Base-by-base conservation (phyloP, 2,329 filamentous ascomycete genomes). In the Fulvia fulva region DNA sequence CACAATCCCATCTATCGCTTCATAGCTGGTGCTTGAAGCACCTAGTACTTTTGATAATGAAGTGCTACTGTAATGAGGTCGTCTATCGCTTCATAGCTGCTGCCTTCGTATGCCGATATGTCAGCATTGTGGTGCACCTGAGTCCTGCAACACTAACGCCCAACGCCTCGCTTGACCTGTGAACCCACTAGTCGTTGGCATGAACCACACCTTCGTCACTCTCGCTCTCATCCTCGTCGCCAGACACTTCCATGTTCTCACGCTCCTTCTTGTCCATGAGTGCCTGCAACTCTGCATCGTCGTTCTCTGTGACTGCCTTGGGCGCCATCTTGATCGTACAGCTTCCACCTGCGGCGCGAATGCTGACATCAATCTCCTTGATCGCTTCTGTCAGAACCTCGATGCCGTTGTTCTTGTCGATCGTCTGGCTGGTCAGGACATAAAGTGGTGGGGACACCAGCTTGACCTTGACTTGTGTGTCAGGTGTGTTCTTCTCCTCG, bases 191-290 rank as follows among this genome's bases (percentile, higher is more conserved):
- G 46, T 65, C 61, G 53, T 62, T 52, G 22, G 62, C 62, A 49
- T 61, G 61, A 28, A 65, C 63, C 16, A 86, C 83, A 73, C 90
- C 91, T 74, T 97, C 94, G 72, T 97, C 94, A 73, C 91, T 96
- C 77, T 96, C 93, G 73, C 90, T 96, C 76, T 91, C 83, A 75
- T 92, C 94, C 82, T 99, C 94, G 74, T 99, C 95, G 71, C 94
- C 94, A 76, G 91, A 96, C 72, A 99, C 91, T 76, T 99, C 91
- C 74, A 91, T 90, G 78, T 99, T 99, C 84, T 97, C 93, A 66
- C 91, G 88, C 81, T 96, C 94, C 66, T 90, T 87, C 87, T 97
- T 97, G 83, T 97, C 94, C 94, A 99, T 99, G 65, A 99, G 84
- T 53, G 93, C 94, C 76, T 97, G 91, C 65, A 99, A 82, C 77